These are phyloP conservation scores for Fragaria ananassa DNA, from an alignment of 306 rosid species.

Conservation along the genomic window DNA sequence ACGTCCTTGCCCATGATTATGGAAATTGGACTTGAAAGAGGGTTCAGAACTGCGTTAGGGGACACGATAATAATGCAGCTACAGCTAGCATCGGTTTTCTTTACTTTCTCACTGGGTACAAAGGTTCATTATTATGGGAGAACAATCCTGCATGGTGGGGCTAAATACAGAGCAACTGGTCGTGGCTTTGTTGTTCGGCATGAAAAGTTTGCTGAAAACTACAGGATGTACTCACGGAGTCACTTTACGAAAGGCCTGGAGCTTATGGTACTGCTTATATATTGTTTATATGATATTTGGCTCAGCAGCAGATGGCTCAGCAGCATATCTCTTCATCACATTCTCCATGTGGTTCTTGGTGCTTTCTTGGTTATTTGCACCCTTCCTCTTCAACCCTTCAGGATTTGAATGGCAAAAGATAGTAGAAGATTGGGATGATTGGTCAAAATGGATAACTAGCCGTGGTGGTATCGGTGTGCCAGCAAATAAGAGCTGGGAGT, in stretches of 20 bases:
- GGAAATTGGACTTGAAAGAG: conserved; percentile 98
- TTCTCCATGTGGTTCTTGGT: conserved; percentile 94
- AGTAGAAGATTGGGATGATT: conserved; percentile 98
- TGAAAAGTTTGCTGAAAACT: conserved; percentile 90
- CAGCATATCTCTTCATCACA: conserved; percentile 46
- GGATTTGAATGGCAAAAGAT: conserved; percentile 99
- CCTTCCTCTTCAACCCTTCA: conserved; percentile 93
- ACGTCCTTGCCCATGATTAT: conserved; percentile 94
- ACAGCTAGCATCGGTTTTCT: conserved; percentile 94
- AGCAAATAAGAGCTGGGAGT: conserved; percentile 92
- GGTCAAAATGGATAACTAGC: conserved; percentile 85
- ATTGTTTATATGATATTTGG: conserved; percentile 69
- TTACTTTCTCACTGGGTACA: conserved; percentile 91
- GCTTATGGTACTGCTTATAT: conserved; percentile 67
- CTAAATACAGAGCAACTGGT: conserved; percentile 95
- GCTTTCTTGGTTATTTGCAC: conserved; percentile 73
- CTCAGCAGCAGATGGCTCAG: conserved; percentile 40
- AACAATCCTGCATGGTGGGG: conserved; percentile 92
- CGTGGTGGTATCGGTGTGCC: conserved; percentile 96
- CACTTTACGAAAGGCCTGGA: conserved; percentile 92
- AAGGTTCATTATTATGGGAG: conserved; percentile 90
- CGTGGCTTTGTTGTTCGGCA: conserved; percentile 98
- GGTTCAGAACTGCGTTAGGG: conserved; percentile 81
- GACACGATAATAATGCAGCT: conserved; percentile 84
- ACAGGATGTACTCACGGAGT: conserved; percentile 93